phyloP scores from a whole-genome alignment of 176 grass and related monocot species.

The Triticum urartu region DNA sequence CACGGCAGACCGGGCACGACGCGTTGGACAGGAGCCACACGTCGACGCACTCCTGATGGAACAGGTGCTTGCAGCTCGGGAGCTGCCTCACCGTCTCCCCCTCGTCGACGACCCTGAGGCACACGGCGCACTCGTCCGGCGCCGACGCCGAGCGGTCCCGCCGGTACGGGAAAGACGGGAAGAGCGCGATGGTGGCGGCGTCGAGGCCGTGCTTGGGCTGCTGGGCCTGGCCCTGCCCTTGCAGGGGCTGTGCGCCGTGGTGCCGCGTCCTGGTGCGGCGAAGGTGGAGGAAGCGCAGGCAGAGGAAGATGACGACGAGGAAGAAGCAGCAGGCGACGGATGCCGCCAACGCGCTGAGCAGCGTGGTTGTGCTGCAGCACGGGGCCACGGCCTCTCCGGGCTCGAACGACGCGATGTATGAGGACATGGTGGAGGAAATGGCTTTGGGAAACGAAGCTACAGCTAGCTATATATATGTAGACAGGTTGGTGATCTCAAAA shows the following conservation, averaged over 20 bases:
- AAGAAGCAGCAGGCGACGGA: conserved; percentile 48
- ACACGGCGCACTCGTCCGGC: conserved; percentile 57
- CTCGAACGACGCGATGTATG: neutral
- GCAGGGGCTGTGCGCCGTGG: neutral
- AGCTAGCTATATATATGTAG: neutral
- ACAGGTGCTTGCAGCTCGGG: conserved; percentile 53
- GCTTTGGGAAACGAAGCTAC: neutral
- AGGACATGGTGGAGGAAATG: conserved; percentile 29
- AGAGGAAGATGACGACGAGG: conserved; percentile 49
- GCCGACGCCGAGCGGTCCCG: neutral
- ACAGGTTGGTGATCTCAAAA: neutral
- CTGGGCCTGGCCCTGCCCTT: neutral
- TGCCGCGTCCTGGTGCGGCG: conserved; percentile 2
- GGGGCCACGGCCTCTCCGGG: neutral
- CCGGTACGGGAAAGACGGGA: conserved; percentile 53
- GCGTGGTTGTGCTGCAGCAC: conserved; percentile 36
- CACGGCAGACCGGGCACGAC: conserved; percentile 68
- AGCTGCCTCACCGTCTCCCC: conserved; percentile 60
- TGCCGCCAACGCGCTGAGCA: conserved; percentile 33
- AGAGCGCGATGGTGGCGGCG: conserved; percentile 45
- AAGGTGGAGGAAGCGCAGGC: conserved; percentile 20
- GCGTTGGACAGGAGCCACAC: conserved; percentile 54
- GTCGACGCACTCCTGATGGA: conserved; percentile 64
- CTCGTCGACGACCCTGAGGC: conserved; percentile 53
- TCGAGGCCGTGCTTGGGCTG: conserved; percentile 51